Percentiles rank a stretch among this genome's conserved stretches.
These are phyloP conservation scores for Nitzschia putrida DNA, from an alignment of 108 stramenopile genomes.

Conservation along the genomic window DNA sequence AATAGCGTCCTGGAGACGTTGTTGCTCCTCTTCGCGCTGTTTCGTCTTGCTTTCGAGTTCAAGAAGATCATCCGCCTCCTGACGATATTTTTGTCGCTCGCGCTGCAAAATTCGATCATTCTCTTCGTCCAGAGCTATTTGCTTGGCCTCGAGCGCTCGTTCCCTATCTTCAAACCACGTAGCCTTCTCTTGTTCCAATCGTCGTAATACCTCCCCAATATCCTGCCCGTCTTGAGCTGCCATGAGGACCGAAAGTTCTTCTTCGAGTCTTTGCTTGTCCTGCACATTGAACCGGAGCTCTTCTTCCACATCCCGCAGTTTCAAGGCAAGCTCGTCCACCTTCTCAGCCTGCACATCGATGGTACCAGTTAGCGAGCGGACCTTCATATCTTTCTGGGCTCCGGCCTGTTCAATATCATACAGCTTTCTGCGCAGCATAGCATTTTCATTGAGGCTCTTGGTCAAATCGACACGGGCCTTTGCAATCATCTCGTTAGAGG, in stretches of 20 bases:
- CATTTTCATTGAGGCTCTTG: slow-evolving; percentile 27
- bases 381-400: slow-evolving; percentile 3
- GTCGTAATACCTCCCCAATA: slow-evolving; percentile 18
- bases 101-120: slow-evolving; percentile 19
- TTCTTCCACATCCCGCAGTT: slow-evolving; percentile 19
- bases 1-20: slow-evolving; percentile 15
- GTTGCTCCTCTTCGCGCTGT: slow-evolving; percentile 15
- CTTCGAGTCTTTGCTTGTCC: slow-evolving; percentile 27
- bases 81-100: slow-evolving; percentile 10
- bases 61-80: slow-evolving; percentile 9
- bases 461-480: slow-evolving; percentile 27
- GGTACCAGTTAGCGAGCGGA: slow-evolving; percentile 21
- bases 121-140: slow-evolving; percentile 25
- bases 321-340: slow-evolving; percentile 2
- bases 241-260: slow-evolving; percentile 27
- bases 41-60: slow-evolving; percentile 8
- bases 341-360: slow-evolving; percentile 16
- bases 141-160: slow-evolving; percentile 15
- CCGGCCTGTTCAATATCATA: slow-evolving; percentile 17
- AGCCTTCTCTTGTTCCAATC: slow-evolving; percentile 22
- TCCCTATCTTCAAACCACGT: slow-evolving; percentile 22
- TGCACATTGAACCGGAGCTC: slow-evolving; percentile 13
- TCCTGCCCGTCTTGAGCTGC: slow-evolving; percentile 17
- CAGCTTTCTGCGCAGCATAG: slow-evolving; percentile 11
- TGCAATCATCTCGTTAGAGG: slow-evolving; percentile 22